These are phyloP conservation scores for Exophiala bonariae DNA, from an alignment of 2,329 filamentous ascomycete genomes.

Conservation along the genomic window DNA sequence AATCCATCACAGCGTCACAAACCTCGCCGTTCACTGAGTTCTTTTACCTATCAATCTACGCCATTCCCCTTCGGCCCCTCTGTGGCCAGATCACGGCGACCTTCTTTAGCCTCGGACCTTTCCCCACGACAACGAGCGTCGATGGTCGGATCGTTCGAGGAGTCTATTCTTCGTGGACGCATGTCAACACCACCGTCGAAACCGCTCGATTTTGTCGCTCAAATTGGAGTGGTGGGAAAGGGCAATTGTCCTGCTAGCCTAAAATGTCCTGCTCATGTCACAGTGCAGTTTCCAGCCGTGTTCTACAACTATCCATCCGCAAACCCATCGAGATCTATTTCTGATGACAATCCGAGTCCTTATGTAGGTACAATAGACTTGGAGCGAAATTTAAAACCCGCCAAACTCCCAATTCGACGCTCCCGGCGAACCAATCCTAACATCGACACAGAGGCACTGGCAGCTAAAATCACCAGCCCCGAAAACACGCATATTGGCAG, in stretches of 20 bases:
- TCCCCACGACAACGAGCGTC: conserved; percentile 84
- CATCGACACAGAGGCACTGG: conserved; percentile 13
- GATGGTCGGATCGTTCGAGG: conserved; percentile 97
- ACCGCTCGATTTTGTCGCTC: conserved; percentile 87
- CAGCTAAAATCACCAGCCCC: conserved; percentile 16
- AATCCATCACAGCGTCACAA: conserved; percentile 52
- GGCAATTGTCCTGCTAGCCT: conserved; percentile 85
- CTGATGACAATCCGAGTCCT: conserved; percentile 85
- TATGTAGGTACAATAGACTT: conserved; percentile 94
- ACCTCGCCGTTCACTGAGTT: conserved; percentile 72
- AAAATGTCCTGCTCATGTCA: conserved; percentile 85
- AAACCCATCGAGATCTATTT: conserved; percentile 61
- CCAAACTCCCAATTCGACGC: conserved; percentile 34
- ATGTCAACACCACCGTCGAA: conserved; percentile 97
- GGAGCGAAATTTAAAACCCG: conserved; percentile 70
- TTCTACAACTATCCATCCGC: conserved; percentile 89
- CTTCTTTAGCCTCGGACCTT: conserved; percentile 71
- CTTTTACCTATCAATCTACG: conserved; percentile 50
- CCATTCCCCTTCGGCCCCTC: conserved; percentile 54
- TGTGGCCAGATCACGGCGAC: conserved; percentile 57
- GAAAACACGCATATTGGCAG: conserved; percentile 23
- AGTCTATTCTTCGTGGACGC: conserved; percentile 88
- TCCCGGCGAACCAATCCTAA: conserved; percentile 40
- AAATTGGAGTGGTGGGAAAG: conserved; percentile 88
- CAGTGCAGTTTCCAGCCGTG: conserved; percentile 86